Conservation (phyloP, 345 rosid species). For the Dipteronia sinensis region DNA sequence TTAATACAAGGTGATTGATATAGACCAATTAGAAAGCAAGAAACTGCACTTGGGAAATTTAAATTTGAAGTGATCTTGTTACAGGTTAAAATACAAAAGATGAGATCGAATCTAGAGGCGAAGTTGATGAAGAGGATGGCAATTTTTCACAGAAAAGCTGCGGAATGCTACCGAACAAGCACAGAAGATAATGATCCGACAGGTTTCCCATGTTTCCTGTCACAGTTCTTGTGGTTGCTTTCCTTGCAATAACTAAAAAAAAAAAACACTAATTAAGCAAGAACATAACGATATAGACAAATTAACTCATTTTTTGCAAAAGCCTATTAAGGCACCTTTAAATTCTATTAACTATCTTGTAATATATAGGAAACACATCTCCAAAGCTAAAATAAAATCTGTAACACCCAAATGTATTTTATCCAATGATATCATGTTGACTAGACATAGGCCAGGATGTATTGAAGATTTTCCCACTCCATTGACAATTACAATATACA, state of each 20-base stretch:
- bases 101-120: conserved; percentile 86
- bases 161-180: conserved; percentile 61
- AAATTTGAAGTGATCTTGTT: conserved; percentile 3
- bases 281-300: not conserved
- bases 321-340: too few species aligned
- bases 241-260: conserved; percentile 51
- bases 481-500: too few species aligned
- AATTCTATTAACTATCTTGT: too few species aligned
- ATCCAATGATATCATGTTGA: too few species aligned
- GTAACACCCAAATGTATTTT: too few species aligned
- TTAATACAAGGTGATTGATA: not conserved
- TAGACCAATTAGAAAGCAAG: not conserved
- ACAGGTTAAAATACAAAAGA: conserved; percentile 86
- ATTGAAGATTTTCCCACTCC: too few species aligned
- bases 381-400: too few species aligned
- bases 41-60: not conserved
- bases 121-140: conserved; percentile 90
- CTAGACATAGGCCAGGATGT: too few species aligned
- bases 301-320: too few species aligned
- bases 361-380: too few species aligned
- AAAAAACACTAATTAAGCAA: conserved; percentile 16
- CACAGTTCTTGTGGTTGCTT: conserved; percentile 74
- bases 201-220: conserved; percentile 33
- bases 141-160: conserved; percentile 66
- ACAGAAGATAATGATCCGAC: conserved; percentile 44